Percentiles rank a stretch among this genome's conserved stretches.
Conservation (phyloP, 768 basidiomycete species). For the Pisolithus orientalis region DNA sequence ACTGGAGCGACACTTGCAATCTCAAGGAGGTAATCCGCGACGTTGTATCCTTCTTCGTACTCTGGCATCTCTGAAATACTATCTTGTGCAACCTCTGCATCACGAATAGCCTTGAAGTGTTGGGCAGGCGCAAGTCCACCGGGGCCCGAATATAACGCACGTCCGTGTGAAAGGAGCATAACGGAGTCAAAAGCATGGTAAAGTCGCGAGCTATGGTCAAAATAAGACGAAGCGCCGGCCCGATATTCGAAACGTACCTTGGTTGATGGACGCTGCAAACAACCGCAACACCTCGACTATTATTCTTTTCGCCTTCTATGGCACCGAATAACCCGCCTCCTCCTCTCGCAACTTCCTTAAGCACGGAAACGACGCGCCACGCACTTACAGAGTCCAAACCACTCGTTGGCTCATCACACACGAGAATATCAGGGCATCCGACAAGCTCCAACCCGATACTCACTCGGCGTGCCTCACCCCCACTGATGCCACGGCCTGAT, state of each 20-base stretch:
- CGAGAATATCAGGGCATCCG: conserved; percentile 74
- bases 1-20: conserved; percentile 66
- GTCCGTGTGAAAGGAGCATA: conserved; percentile 71
- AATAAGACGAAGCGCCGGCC: conserved; percentile 1
- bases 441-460: conserved; percentile 89
- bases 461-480: conserved; percentile 87
- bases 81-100: conserved; percentile 27
- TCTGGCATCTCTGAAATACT: conserved; percentile 33
- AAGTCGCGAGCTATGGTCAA: conserved; percentile 54
- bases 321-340: conserved; percentile 20
- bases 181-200: conserved; percentile 84
- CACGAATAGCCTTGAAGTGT: conserved; percentile 44
- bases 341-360: conserved; percentile 64
- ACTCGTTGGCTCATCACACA: conserved; percentile 82
- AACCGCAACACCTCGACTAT: conserved; percentile 66
- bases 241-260: conserved; percentile 37
- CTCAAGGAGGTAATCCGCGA: conserved; percentile 89
- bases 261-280: conserved; percentile 89
- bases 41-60: conserved; percentile 80
- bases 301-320: conserved; percentile 33
- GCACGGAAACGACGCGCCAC: conserved; percentile 67
- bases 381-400: conserved; percentile 89
- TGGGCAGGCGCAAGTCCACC: conserved; percentile 66
- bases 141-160: conserved; percentile 70
- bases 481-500: conserved; percentile 78